phyloP scores from a whole-genome alignment of 2,329 filamentous ascomycete species.

The Cladosporium sp. region DNA sequence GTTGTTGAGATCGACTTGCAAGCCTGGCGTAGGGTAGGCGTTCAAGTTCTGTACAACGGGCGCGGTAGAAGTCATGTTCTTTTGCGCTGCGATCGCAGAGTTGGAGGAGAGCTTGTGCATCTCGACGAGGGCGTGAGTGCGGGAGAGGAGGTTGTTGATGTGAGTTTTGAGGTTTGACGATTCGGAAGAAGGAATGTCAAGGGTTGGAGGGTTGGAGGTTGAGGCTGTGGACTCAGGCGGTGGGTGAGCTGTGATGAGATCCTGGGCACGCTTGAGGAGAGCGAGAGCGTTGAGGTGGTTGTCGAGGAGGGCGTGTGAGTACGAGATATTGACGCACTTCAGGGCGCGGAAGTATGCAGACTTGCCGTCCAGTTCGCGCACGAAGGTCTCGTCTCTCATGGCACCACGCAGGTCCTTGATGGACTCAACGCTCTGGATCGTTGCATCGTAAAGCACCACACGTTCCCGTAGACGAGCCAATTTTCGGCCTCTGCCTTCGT shows the following conservation, averaged over 20 bases:
- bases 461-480: conserved; percentile 81
- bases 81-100: conserved; percentile 48
- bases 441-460: conserved; percentile 86
- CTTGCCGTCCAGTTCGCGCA: conserved; percentile 75
- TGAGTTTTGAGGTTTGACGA: conserved; percentile 60
- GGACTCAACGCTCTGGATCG: conserved; percentile 84
- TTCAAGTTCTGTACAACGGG: conserved; percentile 74
- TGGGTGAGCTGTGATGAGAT: conserved; percentile 52
- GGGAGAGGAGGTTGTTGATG: conserved; percentile 71
- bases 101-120: conserved; percentile 65
- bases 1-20: conserved; percentile 68
- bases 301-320: conserved; percentile 75
- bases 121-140: conserved; percentile 82
- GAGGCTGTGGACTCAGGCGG: conserved; percentile 33
- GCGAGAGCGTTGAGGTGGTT: conserved; percentile 80
- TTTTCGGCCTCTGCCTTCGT: conserved; percentile 71
- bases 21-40: conserved; percentile 68
- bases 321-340: conserved; percentile 83
- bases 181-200: conserved; percentile 65
- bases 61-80: conserved; percentile 45
- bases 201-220: conserved; percentile 57
- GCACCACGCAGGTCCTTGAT: conserved; percentile 88
- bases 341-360: conserved; percentile 82
- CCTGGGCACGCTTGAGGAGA: conserved; percentile 71
- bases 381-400: conserved; percentile 75